Base-by-base conservation (phyloP, 2,329 filamentous ascomycete genomes). In the Magnaporthiopsis rhizophila region DNA sequence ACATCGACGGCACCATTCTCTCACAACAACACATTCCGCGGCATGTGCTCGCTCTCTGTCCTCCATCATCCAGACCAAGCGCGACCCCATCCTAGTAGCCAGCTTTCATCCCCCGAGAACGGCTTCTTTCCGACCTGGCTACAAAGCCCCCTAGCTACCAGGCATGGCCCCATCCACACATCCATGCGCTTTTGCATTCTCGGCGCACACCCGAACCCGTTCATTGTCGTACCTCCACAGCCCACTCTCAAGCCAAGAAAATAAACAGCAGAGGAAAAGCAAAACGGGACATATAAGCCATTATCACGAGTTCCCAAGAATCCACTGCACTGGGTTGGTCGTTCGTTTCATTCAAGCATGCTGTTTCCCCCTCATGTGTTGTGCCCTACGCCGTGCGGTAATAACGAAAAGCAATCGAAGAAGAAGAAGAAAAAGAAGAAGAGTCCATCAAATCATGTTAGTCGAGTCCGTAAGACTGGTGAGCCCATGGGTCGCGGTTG, bases 231-330 rank as follows among this genome's bases (percentile, higher is more conserved):
- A 2, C 45, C 21, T 11, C 38, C 26, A 26, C n/a, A 21, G 45
- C 45, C 18, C 45, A 21, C 45, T 59, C 34, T 65, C 60, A 60
- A 60, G 64, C 59, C 65, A 64, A 64, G 53, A 64, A 65, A 64
- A 64, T n/a, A 64, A 65, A 66, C 60, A 68, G 59, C 64, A 62
- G 63, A 68, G 63, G 45, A 65, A 67, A 66, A 64, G 66, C 65
- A 67, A 67, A 66, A 68, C 66, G 64, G 50, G 65, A 66, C 61
- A 61, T 65, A 65, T 65, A 67, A 63, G 45, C 45, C 45, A 53
- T 53, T 53, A 53, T 18, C 45, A 53, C 45, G 45, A 53, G 45
- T 53, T 53, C 45, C 45, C 45, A 53, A 53, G 45, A 53, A 24
- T 53, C 45, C 45, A 53, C 3, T 53, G 45, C 8, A 24, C 45